Evolutionary conservation across 2,329 filamentous ascomycete genomes (phyloP), one percentile per base, ranked within the genome.

Genomic region (Ceratocystis albifundus): DNA sequence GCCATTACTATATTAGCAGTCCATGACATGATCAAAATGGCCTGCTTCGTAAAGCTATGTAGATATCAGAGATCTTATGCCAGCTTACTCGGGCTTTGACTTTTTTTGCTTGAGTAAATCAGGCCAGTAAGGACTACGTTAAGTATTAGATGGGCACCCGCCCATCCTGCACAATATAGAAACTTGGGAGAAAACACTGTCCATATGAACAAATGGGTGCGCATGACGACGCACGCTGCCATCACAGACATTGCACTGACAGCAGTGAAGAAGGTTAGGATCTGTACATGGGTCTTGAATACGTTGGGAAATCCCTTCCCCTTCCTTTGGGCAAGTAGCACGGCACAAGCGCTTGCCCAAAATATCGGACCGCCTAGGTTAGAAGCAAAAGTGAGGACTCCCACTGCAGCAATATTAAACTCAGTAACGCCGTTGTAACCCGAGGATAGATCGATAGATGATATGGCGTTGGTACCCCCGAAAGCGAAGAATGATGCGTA

Each of bases 171-270:
- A 69, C 86, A 89, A 74, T 96, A 99, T 70, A 99, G 77, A 75
- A 92, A 97, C 75, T 97, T 99, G 0, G 94, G 94, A 70, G 90
- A 96, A 75, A 99, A 99, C 10, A 99, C 94, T 0, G 93, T 97
- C 94, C 94, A 99, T 69, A 99, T 92, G 74, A 99, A 99, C 67
- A 99, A 75, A 79, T 99, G 94, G 36, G 89, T 90, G 70, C 93
- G 80, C 73, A 99, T 75, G 6, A 83, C 80, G 61, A 88, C 91
- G 75, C 94, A 99, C 17, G 93, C 91, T 15, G 82, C 84, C 93
- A 97, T 97, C 28, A 96, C 87, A 61, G 85, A 87, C 2, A 84
- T 76, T 65, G 89, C 76, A 69, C 84, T 85, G 0, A 79, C 78
- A 0, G 88, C 81, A 10, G 83, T 78, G 74, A 94, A 96, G 10